These are phyloP conservation scores for Sarocladium kiliense DNA, from an alignment of 2,329 filamentous ascomycete genomes.

Conservation along the genomic window DNA sequence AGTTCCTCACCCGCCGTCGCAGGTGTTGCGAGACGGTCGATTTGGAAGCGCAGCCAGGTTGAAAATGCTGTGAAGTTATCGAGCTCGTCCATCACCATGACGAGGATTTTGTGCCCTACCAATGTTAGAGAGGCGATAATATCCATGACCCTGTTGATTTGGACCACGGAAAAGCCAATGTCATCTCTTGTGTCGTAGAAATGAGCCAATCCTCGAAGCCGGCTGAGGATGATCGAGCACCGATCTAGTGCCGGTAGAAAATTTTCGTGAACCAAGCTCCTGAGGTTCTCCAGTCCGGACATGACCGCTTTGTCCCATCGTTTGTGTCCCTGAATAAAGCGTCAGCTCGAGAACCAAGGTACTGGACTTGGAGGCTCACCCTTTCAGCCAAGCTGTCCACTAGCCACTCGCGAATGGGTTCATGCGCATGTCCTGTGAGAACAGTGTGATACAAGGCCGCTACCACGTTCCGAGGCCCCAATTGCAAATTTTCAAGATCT, in stretches of 20 bases:
- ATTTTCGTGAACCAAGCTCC: slow-evolving; percentile 77
- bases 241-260: slow-evolving; percentile 84
- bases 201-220: slow-evolving; percentile 75
- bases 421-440: slow-evolving; percentile 74
- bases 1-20: slow-evolving; percentile 63
- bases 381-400: slow-evolving; percentile 76
- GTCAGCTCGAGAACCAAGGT: slow-evolving; percentile 11
- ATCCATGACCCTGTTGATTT: slow-evolving; percentile 63
- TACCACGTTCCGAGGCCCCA: slow-evolving; percentile 58
- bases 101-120: slow-evolving; percentile 67
- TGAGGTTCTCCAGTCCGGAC: slow-evolving; percentile 70
- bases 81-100: slow-evolving; percentile 69
- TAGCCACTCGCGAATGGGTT: slow-evolving; percentile 78
- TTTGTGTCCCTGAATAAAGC: slow-evolving; percentile 66
- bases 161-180: slow-evolving; percentile 59
- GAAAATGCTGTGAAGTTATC: slow-evolving; percentile 75
- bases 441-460: slow-evolving; percentile 79
- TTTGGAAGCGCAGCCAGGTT: slow-evolving; percentile 76
- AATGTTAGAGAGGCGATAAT: slow-evolving; percentile 71
- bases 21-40: slow-evolving; percentile 66
- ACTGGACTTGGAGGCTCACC: slow-evolving; percentile 40
- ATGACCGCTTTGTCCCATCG: slow-evolving; percentile 88
- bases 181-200: slow-evolving; percentile 66
- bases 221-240: slow-evolving; percentile 72
- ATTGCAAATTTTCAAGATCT: slow-evolving; percentile 57